Evolutionary conservation across 768 basidiomycete genomes (phyloP).

Genomic region (Hericium alpestre): DNA sequence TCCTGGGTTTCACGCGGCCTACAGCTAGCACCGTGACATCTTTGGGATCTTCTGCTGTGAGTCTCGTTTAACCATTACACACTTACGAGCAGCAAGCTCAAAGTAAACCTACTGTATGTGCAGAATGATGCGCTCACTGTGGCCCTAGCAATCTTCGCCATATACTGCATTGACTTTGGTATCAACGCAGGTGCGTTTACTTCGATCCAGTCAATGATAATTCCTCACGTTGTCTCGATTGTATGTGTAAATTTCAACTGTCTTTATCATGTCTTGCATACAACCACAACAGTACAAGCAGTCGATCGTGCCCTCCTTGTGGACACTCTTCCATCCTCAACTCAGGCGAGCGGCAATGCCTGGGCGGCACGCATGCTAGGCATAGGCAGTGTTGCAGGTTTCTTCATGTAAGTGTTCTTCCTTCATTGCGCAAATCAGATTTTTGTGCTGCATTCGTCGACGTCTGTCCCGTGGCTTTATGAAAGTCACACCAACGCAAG

Average conservation of each 20-base stretch:
- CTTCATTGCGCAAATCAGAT: background rate
- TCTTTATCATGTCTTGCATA: background rate
- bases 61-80: conserved; percentile 3
- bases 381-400: conserved; percentile 75
- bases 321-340: conserved; percentile 62
- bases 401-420: conserved; percentile 60
- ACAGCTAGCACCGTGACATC: conserved; percentile 42
- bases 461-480: no score
- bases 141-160: conserved; percentile 61
- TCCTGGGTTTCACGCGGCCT: conserved; percentile 73
- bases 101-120: background rate
- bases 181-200: conserved; percentile 38
- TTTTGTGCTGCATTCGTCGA: no score
- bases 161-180: conserved; percentile 59
- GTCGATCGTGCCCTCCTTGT: conserved; percentile 86
- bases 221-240: conserved; percentile 12
- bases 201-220: conserved; percentile 19
- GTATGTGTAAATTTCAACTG: background rate
- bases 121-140: conserved; percentile 64
- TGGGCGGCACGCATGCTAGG: conserved; percentile 95
- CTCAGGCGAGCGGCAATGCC: conserved; percentile 81
- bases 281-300: conserved; percentile 53
- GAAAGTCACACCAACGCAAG: no score
- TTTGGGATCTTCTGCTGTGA: conserved; percentile 24
- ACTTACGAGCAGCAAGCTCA: conserved; percentile 10